Evolutionary conservation across 768 basidiomycete species (phyloP).

Genomic region (Hemileccinum rubropunctum): DNA sequence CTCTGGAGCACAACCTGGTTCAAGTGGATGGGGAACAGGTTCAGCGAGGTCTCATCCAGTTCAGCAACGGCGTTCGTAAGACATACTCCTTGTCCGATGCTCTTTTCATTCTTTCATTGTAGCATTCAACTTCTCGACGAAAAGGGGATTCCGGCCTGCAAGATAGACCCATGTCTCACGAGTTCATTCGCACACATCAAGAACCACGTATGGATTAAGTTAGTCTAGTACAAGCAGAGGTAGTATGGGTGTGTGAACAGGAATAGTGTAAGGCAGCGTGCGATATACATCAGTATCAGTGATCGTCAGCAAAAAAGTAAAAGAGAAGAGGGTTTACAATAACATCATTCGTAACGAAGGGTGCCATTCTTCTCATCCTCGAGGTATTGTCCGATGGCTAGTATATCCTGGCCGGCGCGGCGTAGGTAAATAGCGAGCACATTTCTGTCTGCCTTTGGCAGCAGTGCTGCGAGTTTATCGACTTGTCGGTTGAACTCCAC

Average conservation of each 20-base stretch:
- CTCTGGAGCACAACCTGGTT: constrained; percentile 17
- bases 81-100: neutral
- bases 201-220: constrained; percentile 11
- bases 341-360: constrained; percentile 38
- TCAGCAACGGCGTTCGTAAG: constrained; percentile 28
- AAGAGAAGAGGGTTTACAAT: neutral
- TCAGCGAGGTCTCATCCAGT: constrained; percentile 21
- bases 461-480: constrained; percentile 63
- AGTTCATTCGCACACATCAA: neutral
- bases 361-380: constrained; percentile 81
- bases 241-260: constrained; percentile 12
- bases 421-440: constrained; percentile 71
- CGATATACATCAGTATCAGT: constrained; percentile 12
- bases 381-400: constrained; percentile 84
- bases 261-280: constrained; percentile 12
- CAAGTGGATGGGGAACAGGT: constrained; percentile 38
- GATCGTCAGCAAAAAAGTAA: constrained; percentile 6
- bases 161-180: constrained; percentile 14
- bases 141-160: constrained; percentile 49
- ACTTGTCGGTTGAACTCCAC: constrained; percentile 65
- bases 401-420: constrained; percentile 73
- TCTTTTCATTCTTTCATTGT: neutral
- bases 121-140: constrained; percentile 46
- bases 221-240: constrained; percentile 12
- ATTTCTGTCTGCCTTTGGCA: constrained; percentile 69